Evolutionary conservation across 257 asterid genomes (phyloP), one percentile per base, ranked within the genome.

Genomic region (Perilla frutescens): DNA sequence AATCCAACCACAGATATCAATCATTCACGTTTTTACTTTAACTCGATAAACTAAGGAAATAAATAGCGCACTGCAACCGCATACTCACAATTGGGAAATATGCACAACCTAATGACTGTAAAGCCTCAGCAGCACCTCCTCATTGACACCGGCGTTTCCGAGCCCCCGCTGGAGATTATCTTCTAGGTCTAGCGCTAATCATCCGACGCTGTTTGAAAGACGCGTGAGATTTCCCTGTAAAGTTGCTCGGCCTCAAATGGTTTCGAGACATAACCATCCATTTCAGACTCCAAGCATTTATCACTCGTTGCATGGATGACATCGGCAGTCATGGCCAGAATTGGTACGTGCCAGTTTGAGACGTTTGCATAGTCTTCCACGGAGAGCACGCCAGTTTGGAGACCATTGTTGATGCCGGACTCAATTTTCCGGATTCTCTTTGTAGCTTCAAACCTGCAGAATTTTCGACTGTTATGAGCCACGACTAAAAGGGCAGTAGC

Each of bases 241-340:
- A 94, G 97, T 67, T 90, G 99, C 76, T 94, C 98, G 0, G 99
- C 96, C 34, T 94, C 98, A 14, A 94, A 94, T 10, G 99, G 99
- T 68, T 91, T 94, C 8, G 98, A 85, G 15, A 94, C 97, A 14
- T 90, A 94, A 34, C 99, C 99, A 74, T 94, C 96, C 99, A 94
- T 94, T 70, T 86, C 88, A 67, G 78, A 66, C 69, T 36, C 76
- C 63, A 77, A 80, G 80, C 99, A 94, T 69, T 71, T 80, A 72
- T 91, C 97, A 32, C 76, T 74, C 26, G 99, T 91, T 6, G 98
- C 99, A 64, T 92, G 98, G 81, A 94, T 85, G 41, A 94, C 99
- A 10, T 94, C 97, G 6, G 99, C 99, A 0, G 99, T 94, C 98
- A 94, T 94, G 68, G 99, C 99, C 80, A 94, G 68, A 68, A 94